These are phyloP conservation scores for Heterobasidion annosum DNA, from an alignment of 1,284 basidiomycete species.

Conservation along the genomic window DNA sequence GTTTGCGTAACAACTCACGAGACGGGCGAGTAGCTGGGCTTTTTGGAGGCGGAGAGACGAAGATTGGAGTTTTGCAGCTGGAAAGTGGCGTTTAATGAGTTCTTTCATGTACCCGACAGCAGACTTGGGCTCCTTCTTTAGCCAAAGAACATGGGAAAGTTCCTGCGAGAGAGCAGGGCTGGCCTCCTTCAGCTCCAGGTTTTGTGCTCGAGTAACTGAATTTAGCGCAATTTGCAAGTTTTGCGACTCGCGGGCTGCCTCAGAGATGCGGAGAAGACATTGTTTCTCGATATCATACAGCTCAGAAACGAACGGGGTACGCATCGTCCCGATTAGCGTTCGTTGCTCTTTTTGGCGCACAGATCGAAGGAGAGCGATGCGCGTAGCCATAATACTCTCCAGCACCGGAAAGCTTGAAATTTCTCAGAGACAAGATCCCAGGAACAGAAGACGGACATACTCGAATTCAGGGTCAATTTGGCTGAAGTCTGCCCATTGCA, in stretches of 20 bases:
- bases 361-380: conserved; percentile 75
- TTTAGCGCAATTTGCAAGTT: conserved; percentile 83
- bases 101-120: conserved; percentile 72
- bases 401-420: conserved; percentile 62
- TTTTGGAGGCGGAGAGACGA: conserved; percentile 16
- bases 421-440: conserved; percentile 3
- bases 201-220: conserved; percentile 70
- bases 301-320: conserved; percentile 41
- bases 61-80: conserved; percentile 5
- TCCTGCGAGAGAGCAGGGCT: conserved; percentile 64
- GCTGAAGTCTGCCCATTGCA: conserved; percentile 33
- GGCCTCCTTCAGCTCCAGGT: conserved; percentile 35
- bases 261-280: conserved; percentile 68
- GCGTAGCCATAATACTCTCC: conserved; percentile 77
- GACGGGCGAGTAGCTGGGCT: conserved; percentile 47
- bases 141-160: conserved; percentile 87
- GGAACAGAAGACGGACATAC: conserved; percentile 33
- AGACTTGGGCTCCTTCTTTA: conserved; percentile 74
- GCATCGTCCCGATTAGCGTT: conserved; percentile 63
- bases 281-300: conserved; percentile 59
- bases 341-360: conserved; percentile 54
- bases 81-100: conserved; percentile 23
- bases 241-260: conserved; percentile 62
- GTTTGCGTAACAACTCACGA: conserved; percentile 34
- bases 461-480: conserved; percentile 50